phyloP scores from a whole-genome alignment of 2,329 filamentous ascomycete species.

The Paracorniculantispora psalliotae region DNA sequence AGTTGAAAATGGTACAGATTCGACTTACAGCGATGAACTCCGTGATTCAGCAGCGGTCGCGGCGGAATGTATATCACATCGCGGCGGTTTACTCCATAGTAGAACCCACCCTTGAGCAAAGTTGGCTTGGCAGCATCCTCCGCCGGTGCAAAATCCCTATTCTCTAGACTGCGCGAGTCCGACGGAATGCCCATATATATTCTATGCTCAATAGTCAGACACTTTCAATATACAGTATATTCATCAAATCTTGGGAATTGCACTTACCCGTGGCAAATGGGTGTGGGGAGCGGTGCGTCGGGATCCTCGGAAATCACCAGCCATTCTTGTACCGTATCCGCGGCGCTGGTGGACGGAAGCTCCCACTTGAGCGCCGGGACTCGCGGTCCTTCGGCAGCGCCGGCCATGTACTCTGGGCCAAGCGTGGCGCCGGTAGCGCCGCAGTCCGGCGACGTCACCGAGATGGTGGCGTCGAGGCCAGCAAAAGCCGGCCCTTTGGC shows the following conservation, averaged over 20 bases:
- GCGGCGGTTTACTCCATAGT: conserved; percentile 38
- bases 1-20: not conserved
- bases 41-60: conserved; percentile 44
- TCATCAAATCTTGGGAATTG: not conserved
- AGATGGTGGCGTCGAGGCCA: conserved; percentile 28
- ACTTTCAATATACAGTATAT: not conserved
- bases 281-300: conserved; percentile 39
- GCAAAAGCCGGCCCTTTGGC: conserved; percentile 19
- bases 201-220: not conserved
- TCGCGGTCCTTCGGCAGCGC: conserved; percentile 27
- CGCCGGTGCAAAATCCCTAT: conserved; percentile 33
- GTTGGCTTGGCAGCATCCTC: conserved; percentile 15
- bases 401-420: conserved; percentile 32
- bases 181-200: not conserved
- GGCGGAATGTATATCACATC: conserved; percentile 41
- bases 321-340: conserved; percentile 35
- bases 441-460: conserved; percentile 35
- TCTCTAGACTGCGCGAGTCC: conserved; percentile 8
- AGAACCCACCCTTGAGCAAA: conserved; percentile 40
- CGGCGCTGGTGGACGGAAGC: conserved; percentile 18
- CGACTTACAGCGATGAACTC: conserved; percentile 43
- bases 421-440: conserved; percentile 33
- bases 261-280: conserved; percentile 41
- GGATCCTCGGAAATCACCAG: conserved; percentile 43
- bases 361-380: conserved; percentile 40